phyloP scores from a whole-genome alignment of 257 asterid species.

The Coffea eugenioides region DNA sequence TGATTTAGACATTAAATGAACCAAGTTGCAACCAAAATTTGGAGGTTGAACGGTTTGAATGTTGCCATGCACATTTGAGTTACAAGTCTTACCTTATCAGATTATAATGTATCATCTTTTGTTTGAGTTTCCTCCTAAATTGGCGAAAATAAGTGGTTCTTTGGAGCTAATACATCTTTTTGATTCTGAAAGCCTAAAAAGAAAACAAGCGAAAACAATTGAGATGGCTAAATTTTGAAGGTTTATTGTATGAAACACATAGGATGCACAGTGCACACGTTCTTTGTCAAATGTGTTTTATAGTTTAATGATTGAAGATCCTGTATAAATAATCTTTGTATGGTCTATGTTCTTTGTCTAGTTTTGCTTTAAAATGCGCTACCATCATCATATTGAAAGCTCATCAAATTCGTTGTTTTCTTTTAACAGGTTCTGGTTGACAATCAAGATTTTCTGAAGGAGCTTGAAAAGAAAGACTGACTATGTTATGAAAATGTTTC shows the following conservation, averaged over 20 bases:
- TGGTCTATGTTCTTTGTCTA: background rate
- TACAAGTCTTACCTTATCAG: background rate
- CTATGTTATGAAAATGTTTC: constrained; percentile 16
- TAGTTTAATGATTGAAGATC: background rate
- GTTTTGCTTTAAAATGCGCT: background rate
- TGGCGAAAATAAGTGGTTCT: background rate
- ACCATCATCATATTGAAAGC: background rate
- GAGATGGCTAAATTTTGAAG: background rate
- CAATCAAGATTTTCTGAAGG: constrained; percentile 80
- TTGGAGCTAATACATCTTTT: background rate
- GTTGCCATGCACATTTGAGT: background rate
- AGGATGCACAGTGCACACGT: background rate
- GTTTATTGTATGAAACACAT: background rate
- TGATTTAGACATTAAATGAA: constrained; percentile 1
- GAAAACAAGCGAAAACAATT: too few relatives aligned
- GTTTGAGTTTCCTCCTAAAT: background rate
- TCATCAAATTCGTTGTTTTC: background rate
- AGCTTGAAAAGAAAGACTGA: constrained; percentile 50
- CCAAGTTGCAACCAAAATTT: background rate
- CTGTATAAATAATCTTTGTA: too few relatives aligned
- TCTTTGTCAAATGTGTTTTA: background rate
- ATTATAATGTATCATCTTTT: background rate
- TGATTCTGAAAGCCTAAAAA: background rate
- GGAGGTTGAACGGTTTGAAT: background rate
- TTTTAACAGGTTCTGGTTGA: constrained; percentile 82